Base-by-base conservation (phyloP, 2,329 filamentous ascomycete genomes). In the Dryadomyces sulphureus region DNA sequence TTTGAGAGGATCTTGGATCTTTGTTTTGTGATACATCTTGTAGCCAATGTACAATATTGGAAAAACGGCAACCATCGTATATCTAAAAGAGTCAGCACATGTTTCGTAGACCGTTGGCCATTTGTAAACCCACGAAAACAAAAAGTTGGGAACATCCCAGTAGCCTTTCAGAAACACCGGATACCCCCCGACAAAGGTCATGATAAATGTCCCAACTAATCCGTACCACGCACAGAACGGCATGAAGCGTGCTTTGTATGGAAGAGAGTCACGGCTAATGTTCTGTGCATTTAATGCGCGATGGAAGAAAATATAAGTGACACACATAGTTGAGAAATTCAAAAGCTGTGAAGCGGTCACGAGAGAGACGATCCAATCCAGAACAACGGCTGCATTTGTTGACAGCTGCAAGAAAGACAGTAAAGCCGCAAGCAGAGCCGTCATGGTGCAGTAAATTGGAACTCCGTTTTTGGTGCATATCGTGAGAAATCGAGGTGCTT, bases 21-120 rank as follows among this genome's bases (percentile, higher is more conserved):
- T 76, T 0, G 79, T 83, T 55, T 67, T 69, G 59, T 80, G 75
- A 52, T 74, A 47, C 2, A 82, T 8, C 61, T 87, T 88, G 75
- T 79, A 86, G 5, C 68, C 70, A 3, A 81, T 24, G 55, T 75
- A 88, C 9, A 87, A 63, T 5, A 66, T 8, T 3, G 59, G 59
- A 19, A 43, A 53, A 25, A 59, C 44, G 21, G 45, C 51, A 21
- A 60, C 55, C 59, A 60, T 60, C 8, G 57, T 57, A 43, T 59
- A 60, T 12, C 55, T 59, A 47, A 14, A 43, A n/a, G n/a, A 38
- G 27, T 30, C 27, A n/a, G n/a, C n/a, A n/a, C n/a, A n/a, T n/a
- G n/a, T n/a, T n/a, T n/a, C n/a, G n/a, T n/a, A n/a, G n/a, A n/a
- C n/a, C n/a, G n/a, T n/a, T n/a, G n/a, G n/a, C n/a, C n/a, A n/a